Evolutionary conservation across 2,329 filamentous ascomycete species (phyloP), one percentile per base, ranked within the genome.

Genomic region (Penicillium sp.): DNA sequence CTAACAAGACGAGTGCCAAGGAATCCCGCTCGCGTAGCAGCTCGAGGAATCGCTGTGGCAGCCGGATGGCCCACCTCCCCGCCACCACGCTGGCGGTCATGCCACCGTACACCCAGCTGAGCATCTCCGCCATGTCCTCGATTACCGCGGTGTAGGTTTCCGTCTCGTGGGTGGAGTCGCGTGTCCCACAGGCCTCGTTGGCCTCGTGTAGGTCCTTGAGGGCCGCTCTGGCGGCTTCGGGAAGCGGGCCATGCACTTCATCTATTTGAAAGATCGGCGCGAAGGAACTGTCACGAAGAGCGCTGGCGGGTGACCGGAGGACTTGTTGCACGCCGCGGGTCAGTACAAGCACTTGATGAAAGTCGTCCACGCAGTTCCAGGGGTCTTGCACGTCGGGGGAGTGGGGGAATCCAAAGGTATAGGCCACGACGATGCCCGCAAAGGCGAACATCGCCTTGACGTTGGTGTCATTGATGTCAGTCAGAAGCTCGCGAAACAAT

Each of bases 1-100:
- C 28, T 74, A 78, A 28, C 76, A 78, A 16, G 74, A 83, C 83
- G 13, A 83, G 51, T 0, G 67, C 63, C 31, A 69, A 48, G 0
- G 64, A 63, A 17, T 62, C 59, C 15, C 60, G 62, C 39, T 67
- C 63, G 7, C 59, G 56, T 10, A 69, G 32, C n/a, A 62, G 47
- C 23, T 69, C 62, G 33, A 69, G 43, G 34, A 61, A 70, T 18
- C 54, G 50, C 7, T 54, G 47, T 5, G 58, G 53, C 17, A 68
- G 39, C 37, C 54, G 59, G 35, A 69, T 65, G 2, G 62, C 64
- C 65, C 65, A 69, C 8, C 60, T 56, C 16, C 63, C 60, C 7
- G 58, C 57, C 29, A 62, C 50, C 13, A 60, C 80, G 1, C 81
- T 80, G 52, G 67, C 67, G 3, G 46, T 84, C 81, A 33, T 77